Evolutionary conservation across 495 filamentous ascomycete genomes (phyloP), one percentile per base, ranked within the genome.

Genomic region (Achaetomiella virescens): DNA sequence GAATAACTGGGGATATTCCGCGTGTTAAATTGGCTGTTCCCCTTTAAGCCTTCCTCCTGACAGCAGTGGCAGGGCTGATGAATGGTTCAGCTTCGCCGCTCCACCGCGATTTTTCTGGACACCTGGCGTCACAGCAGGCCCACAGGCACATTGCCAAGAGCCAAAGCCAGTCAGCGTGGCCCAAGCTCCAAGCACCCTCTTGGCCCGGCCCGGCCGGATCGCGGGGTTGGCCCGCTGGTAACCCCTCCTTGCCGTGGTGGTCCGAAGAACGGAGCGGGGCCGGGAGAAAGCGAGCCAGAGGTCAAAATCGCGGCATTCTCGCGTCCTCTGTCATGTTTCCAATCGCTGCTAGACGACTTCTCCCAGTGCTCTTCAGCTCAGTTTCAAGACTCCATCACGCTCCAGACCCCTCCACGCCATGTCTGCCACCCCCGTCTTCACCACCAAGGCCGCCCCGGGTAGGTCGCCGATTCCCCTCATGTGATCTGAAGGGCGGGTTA

Each of bases 391-490:
- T 59, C 20, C 46, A 43, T 15, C 58, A 21, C 29, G 11, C 59
- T 53, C 37, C 48, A 60, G 52, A 64, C 53, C 40, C 33, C 44
- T 54, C 43, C 59, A 66, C 70, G 72, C 56, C 44, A 75, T 78
- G 73, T 69, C 75, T 65, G 72, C 72, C 60, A 72, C 66, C 38
- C 69, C 72, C n/a, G 70, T 81, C 52, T 75, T 75, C 60, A 75
- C 72, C 60, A 72, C 72, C 66, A 73, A 80, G 50, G 79, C 79
- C 43, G 75, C 77, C 58, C 70, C 71, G 54, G 70, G 78, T 81
- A 67, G 54, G 78, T 78, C 9, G 22, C 41, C 42, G 33, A 25
- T 24, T 52, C 20, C 2, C 12, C n/a, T 31, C 18, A 14, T 35
- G 18, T 6, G 33, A 44, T 14, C 2, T 10, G n/a, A 40, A 17